Evolutionary conservation across 1,139 yeast species (phyloP), one percentile per base, ranked within the genome.

Genomic region (Debaryomyces nepalensis): DNA sequence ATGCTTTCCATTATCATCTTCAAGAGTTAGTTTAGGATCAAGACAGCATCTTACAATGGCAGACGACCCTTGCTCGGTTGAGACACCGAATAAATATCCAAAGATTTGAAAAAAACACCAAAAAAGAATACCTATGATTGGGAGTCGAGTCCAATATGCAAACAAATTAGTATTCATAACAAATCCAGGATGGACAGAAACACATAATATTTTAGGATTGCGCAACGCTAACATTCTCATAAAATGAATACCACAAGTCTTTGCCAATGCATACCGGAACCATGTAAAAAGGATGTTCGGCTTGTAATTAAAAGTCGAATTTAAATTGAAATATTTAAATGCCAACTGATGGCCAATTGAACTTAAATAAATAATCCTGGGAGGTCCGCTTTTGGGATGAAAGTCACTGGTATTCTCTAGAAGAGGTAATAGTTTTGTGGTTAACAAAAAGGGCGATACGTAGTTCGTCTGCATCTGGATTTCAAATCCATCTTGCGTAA

Each of bases 101-200:
- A 87, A 81, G 5, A 83, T 57, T 54, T 83, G 87, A 59, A 87
- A 84, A 11, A 77, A 61, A 38, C 84, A 66, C 87, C 91, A 82
- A 54, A 84, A 84, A 26, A 84, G 52, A 1, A 82, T 73, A 0
- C 96, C 96, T 7, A 87, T 70, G 2, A 87, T 66, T 0, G 95
- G 95, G n/a, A 84, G 65, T 45, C 88, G 66, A 2, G 93, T 84
- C 82, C 90, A 84, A 60, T 84, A 85, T 31, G 85, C 70, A 57
- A 85, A 84, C 38, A 86, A 61, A 51, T 84, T 84, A 3, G 97
- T 84, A 55, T 83, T 82, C 84, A 87, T 81, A 10, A 87, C 88
- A 47, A 87, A 76, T 0, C 97, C 97, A 0, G 97, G 97, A 55
- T 88, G 95, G 1, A 88, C 88, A 1, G 90, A 77, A 37, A 81